Conservation (phyloP, 148 eudicot genomes). For the Rhododendron mucronatum region DNA sequence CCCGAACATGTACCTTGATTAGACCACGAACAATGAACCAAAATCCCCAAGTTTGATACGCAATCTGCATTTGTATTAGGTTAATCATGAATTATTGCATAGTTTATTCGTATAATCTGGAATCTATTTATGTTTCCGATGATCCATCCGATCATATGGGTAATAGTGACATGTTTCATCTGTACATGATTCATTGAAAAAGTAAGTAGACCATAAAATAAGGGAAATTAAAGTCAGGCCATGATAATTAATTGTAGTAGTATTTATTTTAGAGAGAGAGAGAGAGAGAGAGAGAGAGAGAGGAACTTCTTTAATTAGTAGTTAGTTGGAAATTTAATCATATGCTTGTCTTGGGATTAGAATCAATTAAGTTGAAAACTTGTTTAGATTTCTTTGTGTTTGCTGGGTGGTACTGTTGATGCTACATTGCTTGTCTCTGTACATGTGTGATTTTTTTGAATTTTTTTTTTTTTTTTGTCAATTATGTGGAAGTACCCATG, state of each 20-base stretch:
- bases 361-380: neutral
- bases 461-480: too few relatives aligned
- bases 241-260: neutral
- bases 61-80: neutral
- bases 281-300: neutral
- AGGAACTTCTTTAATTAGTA: neutral
- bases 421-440: neutral
- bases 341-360: neutral
- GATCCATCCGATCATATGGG: conserved; percentile 4
- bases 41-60: conserved; percentile 28
- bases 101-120: neutral
- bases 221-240: neutral
- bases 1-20: neutral
- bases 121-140: neutral
- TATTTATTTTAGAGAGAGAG: neutral
- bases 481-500: too few relatives aligned
- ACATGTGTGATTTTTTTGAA: too few relatives aligned
- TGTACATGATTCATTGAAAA: neutral
- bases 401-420: neutral
- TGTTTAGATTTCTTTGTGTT: neutral
- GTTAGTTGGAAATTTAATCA: neutral
- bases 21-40: conserved; percentile 33
- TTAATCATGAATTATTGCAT: neutral
- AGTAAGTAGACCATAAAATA: neutral
- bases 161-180: neutral